These are phyloP conservation scores for Penicillium sp. DNA, from an alignment of 2,329 filamentous ascomycete genomes.

Conservation along the genomic window DNA sequence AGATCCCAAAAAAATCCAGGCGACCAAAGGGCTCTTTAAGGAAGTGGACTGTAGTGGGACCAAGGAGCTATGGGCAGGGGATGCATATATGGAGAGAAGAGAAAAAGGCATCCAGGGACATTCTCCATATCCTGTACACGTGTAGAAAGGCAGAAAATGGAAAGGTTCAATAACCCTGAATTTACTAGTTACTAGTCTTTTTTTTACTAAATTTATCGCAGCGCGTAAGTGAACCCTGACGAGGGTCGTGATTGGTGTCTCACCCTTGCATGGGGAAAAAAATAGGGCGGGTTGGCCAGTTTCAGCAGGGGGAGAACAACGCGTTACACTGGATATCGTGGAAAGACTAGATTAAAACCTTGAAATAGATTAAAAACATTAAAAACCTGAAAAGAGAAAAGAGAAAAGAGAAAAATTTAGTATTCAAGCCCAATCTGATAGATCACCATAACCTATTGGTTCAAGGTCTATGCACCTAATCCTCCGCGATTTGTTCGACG, in stretches of 20 bases:
- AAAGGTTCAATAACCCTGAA: slow-evolving; percentile 2
- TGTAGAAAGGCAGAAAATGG: slow-evolving; percentile 16
- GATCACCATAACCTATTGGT: slow-evolving; percentile 32
- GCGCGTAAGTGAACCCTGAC: neutral
- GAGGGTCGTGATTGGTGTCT: slow-evolving; percentile 12
- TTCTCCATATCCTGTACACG: slow-evolving; percentile 24
- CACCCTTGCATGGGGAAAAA: slow-evolving; percentile 8
- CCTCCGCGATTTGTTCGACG: slow-evolving; percentile 4
- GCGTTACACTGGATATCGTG: slow-evolving; percentile 10
- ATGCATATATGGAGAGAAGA: neutral
- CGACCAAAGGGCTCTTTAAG: slow-evolving; percentile 2
- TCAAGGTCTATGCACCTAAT: slow-evolving; percentile 19
- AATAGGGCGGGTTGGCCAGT: slow-evolving; percentile 10
- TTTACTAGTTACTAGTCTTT: neutral
- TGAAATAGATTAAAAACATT: neutral
- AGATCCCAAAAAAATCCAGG: slow-evolving; percentile 3
- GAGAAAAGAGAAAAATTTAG: neutral
- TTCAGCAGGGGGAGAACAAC: slow-evolving; percentile 12
- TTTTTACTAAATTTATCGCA: neutral
- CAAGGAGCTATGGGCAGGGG: slow-evolving; percentile 6
- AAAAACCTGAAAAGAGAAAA: too few species aligned
- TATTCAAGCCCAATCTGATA: slow-evolving; percentile 24
- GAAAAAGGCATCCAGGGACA: slow-evolving; percentile 9
- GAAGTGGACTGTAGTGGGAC: slow-evolving; percentile 3
- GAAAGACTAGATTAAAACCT: slow-evolving; percentile 11